Percentiles rank a stretch among this genome's conserved stretches.
phyloP scores from a whole-genome alignment of 1,284 basidiomycete genomes.

The Moesziomyces parantarcticus region DNA sequence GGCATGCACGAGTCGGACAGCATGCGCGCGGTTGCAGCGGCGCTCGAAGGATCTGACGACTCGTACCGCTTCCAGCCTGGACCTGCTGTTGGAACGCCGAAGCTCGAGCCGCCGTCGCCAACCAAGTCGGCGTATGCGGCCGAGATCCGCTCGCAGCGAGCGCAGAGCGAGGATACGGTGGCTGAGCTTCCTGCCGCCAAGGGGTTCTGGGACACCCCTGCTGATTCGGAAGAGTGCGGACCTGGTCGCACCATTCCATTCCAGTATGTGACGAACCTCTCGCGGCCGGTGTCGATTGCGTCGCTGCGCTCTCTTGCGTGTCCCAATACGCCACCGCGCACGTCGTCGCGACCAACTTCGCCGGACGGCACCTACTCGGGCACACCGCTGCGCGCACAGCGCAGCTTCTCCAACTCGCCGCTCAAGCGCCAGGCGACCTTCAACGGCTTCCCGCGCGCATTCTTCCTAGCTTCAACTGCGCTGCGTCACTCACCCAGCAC shows the following conservation, averaged over 20 bases:
- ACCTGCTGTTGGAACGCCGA: slow-evolving; percentile 23
- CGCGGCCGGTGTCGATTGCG: slow-evolving; percentile 36
- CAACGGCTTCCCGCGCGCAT: slow-evolving; percentile 34
- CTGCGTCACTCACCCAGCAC: slow-evolving; percentile 19
- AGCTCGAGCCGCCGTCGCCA: slow-evolving; percentile 25
- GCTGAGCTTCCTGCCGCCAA: slow-evolving; percentile 5
- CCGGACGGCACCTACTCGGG: slow-evolving; percentile 25
- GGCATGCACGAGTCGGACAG: slow-evolving; percentile 33
- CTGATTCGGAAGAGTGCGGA: slow-evolving; percentile 1
- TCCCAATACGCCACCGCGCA: slow-evolving; percentile 36
- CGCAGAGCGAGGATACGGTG: slow-evolving; percentile 28
- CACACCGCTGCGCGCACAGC: slow-evolving; percentile 3
- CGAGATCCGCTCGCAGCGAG: slow-evolving; percentile 10
- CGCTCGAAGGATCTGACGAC: slow-evolving; percentile 21
- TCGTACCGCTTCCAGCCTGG: slow-evolving; percentile 27
- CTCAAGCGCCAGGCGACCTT: slow-evolving; percentile 30
- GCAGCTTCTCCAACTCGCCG: slow-evolving; percentile 26
- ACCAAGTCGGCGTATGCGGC: slow-evolving; percentile 13
- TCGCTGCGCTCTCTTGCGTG: slow-evolving; percentile 32
- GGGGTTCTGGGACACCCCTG: slow-evolving; percentile 13
- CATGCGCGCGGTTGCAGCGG: slow-evolving; percentile 35
- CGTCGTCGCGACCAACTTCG: slow-evolving; percentile 20
- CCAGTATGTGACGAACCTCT: slow-evolving; percentile 39
- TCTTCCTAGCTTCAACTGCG: slow-evolving; percentile 13
- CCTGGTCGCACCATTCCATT: slow-evolving; percentile 19